These are phyloP conservation scores for Medicago arabica DNA, from an alignment of 306 rosid species.

Conservation along the genomic window DNA sequence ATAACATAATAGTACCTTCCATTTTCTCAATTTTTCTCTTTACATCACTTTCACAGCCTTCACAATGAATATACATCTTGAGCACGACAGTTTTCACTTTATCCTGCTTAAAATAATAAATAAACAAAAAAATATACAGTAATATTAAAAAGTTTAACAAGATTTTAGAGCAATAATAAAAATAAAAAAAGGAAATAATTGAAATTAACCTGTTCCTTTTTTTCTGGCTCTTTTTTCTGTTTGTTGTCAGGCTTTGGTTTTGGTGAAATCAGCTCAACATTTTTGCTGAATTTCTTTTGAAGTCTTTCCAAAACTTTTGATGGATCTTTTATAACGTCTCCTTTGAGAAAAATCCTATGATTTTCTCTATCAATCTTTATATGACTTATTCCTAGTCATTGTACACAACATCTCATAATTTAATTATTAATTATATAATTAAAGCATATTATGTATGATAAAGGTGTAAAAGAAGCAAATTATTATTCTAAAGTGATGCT, in stretches of 20 bases:
- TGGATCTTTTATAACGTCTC: constrained; percentile 61
- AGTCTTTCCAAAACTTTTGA: constrained; percentile 58
- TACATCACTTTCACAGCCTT: constrained; percentile 72
- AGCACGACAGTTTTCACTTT: constrained; percentile 60
- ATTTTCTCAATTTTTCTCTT: constrained; percentile 56
- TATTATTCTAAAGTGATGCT: too few species aligned
- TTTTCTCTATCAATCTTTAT: constrained; percentile 59
- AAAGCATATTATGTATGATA: not conserved
- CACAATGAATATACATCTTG: constrained; percentile 69
- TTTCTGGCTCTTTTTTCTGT: constrained; percentile 38
- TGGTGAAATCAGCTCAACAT: constrained; percentile 70
- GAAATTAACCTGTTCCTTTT: constrained; percentile 49
- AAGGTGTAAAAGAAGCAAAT: not conserved
- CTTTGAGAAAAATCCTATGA: constrained; percentile 58
- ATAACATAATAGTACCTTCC: constrained; percentile 48
- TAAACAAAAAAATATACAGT: not conserved
- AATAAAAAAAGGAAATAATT: not conserved
- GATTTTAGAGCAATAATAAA: not conserved
- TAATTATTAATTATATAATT: constrained; percentile 2
- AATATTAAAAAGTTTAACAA: not conserved
- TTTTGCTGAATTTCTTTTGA: constrained; percentile 64
- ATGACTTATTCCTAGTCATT: constrained; percentile 63
- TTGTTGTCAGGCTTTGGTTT: constrained; percentile 37
- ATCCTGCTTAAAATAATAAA: constrained; percentile 24
- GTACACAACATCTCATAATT: not conserved